A percentile compares a stretch with the other conserved stretches of the same genome.
These are phyloP conservation scores for Beauveria sp. DNA, from an alignment of 2,329 filamentous ascomycete genomes.

Conservation along the genomic window DNA sequence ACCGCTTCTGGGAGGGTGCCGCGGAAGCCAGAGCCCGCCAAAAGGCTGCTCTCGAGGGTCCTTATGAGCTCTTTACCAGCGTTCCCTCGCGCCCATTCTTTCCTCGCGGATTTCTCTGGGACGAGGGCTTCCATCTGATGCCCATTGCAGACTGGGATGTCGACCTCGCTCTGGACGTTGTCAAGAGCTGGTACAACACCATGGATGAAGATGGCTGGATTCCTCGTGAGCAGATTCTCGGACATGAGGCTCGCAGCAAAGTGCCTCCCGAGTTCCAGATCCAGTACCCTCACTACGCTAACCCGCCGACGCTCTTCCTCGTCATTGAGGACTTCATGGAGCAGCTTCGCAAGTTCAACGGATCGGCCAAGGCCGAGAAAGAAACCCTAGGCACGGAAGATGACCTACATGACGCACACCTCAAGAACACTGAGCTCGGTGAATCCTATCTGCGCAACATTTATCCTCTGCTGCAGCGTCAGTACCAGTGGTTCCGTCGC, in stretches of 20 bases:
- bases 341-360: conserved; percentile 56
- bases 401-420: conserved; percentile 52
- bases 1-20: conserved; percentile 91
- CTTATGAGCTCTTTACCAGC: conserved; percentile 82
- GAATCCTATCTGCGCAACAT: conserved; percentile 65
- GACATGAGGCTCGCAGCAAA: conserved; percentile 85
- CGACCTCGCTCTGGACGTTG: conserved; percentile 76
- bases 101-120: conserved; percentile 93
- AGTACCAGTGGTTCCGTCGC: conserved; percentile 91
- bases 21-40: conserved; percentile 67
- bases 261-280: conserved; percentile 88
- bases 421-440: conserved; percentile 60
- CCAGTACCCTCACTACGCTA: conserved; percentile 95
- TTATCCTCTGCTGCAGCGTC: conserved; percentile 79
- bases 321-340: conserved; percentile 78
- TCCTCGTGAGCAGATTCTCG: conserved; percentile 89
- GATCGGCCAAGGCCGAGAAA: conserved; percentile 33
- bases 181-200: conserved; percentile 90
- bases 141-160: conserved; percentile 92
- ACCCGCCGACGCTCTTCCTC: conserved; percentile 90
- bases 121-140: conserved; percentile 91
- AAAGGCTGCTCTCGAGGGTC: conserved; percentile 65
- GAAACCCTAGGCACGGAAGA: conserved; percentile 36
- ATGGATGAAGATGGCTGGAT: conserved; percentile 99
- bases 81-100: conserved; percentile 94